phyloP scores from a whole-genome alignment of 306 rosid species.

The Luffa acutangula region DNA sequence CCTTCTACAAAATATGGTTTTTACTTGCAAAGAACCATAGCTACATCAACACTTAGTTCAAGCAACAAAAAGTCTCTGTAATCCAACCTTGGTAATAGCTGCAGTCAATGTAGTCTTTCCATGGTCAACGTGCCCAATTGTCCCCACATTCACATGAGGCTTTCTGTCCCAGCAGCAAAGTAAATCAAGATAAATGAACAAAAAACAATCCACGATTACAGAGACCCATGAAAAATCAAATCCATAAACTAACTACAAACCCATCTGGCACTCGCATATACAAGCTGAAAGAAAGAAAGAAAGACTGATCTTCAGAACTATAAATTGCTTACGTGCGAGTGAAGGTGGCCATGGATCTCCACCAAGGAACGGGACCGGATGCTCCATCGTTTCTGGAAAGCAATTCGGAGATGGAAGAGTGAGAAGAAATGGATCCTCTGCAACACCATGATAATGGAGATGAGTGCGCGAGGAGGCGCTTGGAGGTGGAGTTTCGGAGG shows the following conservation, averaged over 20 bases:
- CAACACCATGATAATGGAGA: conserved; percentile 45
- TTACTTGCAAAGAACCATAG: neutral
- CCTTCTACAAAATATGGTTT: neutral
- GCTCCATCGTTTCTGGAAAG: conserved; percentile 29
- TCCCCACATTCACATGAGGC: conserved; percentile 91
- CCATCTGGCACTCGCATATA: neutral
- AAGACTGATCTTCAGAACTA: neutral
- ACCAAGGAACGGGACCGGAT: conserved; percentile 37
- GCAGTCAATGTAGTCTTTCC: conserved; percentile 97
- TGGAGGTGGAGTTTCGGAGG: conserved; percentile 45
- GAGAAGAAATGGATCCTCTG: conserved; percentile 28
- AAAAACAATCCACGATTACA: neutral
- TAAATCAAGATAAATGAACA: neutral
- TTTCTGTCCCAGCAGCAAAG: conserved; percentile 39
- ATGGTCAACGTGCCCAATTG: conserved; percentile 94
- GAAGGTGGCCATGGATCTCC: conserved; percentile 86
- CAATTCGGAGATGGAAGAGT: conserved; percentile 29
- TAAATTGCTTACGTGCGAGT: conserved; percentile 45
- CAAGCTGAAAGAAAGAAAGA: neutral
- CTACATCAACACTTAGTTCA: neutral
- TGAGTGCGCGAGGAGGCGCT: conserved; percentile 42
- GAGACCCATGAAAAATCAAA: neutral
- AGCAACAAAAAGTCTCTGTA: neutral
- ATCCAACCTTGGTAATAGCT: conserved; percentile 82
- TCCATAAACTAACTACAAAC: neutral